Percentiles rank a stretch among this genome's conserved stretches.
Conservation (phyloP, 176 grass and related monocot genomes). For the Aechmea fasciata region DNA sequence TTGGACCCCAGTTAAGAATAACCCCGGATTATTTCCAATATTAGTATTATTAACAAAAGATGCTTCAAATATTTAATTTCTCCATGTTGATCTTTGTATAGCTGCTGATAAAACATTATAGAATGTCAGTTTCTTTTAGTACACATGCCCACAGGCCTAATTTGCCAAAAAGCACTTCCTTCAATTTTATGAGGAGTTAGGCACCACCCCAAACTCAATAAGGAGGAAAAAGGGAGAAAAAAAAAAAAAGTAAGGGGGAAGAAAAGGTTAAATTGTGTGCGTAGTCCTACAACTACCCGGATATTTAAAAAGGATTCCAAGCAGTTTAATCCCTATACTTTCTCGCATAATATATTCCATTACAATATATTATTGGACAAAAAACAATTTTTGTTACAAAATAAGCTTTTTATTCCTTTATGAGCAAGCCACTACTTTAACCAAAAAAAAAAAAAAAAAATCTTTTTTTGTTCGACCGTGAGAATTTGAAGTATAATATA, state of each 20-base stretch:
- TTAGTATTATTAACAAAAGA: neutral
- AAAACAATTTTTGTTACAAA: too few species aligned
- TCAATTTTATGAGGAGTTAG: neutral
- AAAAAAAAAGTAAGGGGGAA: constrained; percentile 11
- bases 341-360: too few species aligned
- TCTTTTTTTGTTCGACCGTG: too few species aligned
- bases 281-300: neutral
- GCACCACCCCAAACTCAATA: neutral
- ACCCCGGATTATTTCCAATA: neutral
- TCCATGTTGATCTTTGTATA: neutral
- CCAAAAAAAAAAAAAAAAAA: too few species aligned
- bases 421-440: too few species aligned
- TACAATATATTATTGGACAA: too few species aligned
- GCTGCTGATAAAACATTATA: neutral
- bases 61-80: neutral
- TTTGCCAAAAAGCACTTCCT: neutral
- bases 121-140: neutral
- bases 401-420: too few species aligned
- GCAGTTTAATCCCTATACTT: too few species aligned
- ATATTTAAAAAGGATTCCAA: too few species aligned
- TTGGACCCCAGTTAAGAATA: neutral
- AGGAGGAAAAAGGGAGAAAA: neutral
- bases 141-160: neutral
- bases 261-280: constrained; percentile 7
- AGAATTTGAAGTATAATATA: too few species aligned